These are phyloP conservation scores for Anthracocystis panici-leucophaei DNA, from an alignment of 1,284 basidiomycete genomes.

Conservation along the genomic window DNA sequence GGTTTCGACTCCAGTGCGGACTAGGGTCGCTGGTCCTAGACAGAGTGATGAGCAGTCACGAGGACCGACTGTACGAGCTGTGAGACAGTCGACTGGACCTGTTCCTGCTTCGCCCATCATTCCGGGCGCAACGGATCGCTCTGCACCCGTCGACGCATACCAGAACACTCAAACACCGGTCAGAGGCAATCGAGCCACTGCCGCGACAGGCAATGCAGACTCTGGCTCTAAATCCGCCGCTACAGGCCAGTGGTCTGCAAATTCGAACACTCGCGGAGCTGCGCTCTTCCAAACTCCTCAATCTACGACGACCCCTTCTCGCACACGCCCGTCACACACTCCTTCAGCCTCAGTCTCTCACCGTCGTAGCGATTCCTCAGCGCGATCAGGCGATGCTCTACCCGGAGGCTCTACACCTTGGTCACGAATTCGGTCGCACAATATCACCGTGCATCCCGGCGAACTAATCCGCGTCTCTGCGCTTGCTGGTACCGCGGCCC, in stretches of 20 bases:
- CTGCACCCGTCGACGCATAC: background rate
- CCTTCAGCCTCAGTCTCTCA: conserved; percentile 25
- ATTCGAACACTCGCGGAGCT: conserved; percentile 18
- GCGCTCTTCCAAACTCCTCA: conserved; percentile 29
- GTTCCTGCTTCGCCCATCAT: conserved; percentile 24
- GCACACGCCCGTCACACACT: conserved; percentile 19
- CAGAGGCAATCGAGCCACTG: conserved; percentile 4
- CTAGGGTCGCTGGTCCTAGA: background rate
- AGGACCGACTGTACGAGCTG: conserved; percentile 25
- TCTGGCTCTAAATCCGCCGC: background rate
- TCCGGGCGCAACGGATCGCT: conserved; percentile 22
- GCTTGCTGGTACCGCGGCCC: conserved; percentile 45
- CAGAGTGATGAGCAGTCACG: conserved; percentile 21
- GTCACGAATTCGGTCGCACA: conserved; percentile 32
- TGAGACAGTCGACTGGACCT: conserved; percentile 24
- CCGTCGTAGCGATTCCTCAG: conserved; percentile 32
- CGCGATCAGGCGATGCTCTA: conserved; percentile 17
- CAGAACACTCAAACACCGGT: conserved; percentile 24
- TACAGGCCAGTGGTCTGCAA: conserved; percentile 23
- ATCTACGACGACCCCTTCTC: conserved; percentile 25
- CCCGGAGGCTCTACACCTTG: conserved; percentile 25
- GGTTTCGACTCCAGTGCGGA: conserved; percentile 3
- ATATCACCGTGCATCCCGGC: conserved; percentile 25
- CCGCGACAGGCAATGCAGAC: background rate
- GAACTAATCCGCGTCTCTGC: conserved; percentile 56